Conservation (phyloP, 805 yeast species). For the Pichia occidentalis region DNA sequence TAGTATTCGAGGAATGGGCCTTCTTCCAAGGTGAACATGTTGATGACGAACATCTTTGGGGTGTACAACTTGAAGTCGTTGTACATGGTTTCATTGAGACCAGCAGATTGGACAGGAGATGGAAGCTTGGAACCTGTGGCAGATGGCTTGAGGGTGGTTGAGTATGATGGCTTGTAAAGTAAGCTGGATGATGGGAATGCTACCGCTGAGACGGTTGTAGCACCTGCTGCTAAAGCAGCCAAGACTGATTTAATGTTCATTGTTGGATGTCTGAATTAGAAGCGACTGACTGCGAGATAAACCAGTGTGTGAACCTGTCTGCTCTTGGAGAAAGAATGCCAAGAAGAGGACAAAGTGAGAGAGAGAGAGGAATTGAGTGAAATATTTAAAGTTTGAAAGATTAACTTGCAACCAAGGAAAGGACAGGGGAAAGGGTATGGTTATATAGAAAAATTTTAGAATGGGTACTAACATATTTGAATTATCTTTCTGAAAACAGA, state of each 20-base stretch:
- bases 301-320: too few species aligned
- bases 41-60: conserved; percentile 51
- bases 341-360: neutral
- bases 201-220: conserved; percentile 14
- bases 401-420: too few species aligned
- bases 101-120: conserved; percentile 18
- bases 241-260: conserved; percentile 8
- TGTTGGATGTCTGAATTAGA: too few species aligned
- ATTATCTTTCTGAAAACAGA: too few species aligned
- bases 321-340: too few species aligned
- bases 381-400: too few species aligned
- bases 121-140: conserved; percentile 15
- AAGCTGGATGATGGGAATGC: conserved; percentile 7
- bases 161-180: conserved; percentile 7
- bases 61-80: conserved; percentile 28
- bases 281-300: too few species aligned
- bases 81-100: conserved; percentile 19
- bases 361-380: neutral
- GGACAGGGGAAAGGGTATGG: too few species aligned
- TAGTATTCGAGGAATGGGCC: conserved; percentile 45
- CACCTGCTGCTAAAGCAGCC: conserved; percentile 10
- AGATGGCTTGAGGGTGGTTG: conserved; percentile 2
- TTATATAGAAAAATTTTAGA: too few species aligned
- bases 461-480: too few species aligned
- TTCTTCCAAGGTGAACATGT: conserved; percentile 49